These are phyloP conservation scores for Globisporangium takayamanum DNA, from an alignment of 352 stramenopile genomes.

Conservation along the genomic window DNA sequence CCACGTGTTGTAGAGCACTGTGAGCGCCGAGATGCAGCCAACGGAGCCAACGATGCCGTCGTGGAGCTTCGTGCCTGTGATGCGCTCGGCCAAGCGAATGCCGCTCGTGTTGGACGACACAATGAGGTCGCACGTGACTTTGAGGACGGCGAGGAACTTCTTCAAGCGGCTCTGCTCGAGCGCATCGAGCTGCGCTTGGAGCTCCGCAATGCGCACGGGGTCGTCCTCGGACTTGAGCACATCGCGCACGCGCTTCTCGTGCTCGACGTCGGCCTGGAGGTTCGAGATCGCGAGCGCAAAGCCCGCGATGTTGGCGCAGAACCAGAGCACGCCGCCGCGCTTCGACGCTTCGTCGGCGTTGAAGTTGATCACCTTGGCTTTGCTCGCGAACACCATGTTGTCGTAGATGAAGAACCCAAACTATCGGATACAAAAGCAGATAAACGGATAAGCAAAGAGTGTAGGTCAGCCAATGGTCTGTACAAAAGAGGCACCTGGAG, in stretches of 20 bases:
- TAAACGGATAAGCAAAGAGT: neutral
- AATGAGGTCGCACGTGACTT: conserved; percentile 80
- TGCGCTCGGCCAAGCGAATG: conserved; percentile 68
- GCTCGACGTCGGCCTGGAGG: conserved; percentile 71
- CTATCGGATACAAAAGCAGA: conserved; percentile 6
- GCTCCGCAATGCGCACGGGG: conserved; percentile 31
- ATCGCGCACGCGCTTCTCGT: conserved; percentile 71
- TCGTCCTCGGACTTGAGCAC: conserved; percentile 71
- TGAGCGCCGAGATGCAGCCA: conserved; percentile 71
- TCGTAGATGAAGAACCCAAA: conserved; percentile 84
- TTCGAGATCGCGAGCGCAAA: conserved; percentile 68
- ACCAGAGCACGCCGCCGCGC: conserved; percentile 77
- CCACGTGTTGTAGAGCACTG: conserved; percentile 85
- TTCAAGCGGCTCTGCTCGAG: conserved; percentile 61
- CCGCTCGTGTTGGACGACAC: conserved; percentile 83
- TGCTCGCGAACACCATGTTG: conserved; percentile 82
- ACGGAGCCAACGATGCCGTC: conserved; percentile 79
- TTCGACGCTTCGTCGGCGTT: conserved; percentile 56
- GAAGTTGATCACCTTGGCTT: conserved; percentile 62
- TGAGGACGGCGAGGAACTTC: conserved; percentile 78
- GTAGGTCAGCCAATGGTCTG: neutral
- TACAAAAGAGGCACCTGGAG: neutral
- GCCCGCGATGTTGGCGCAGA: conserved; percentile 74
- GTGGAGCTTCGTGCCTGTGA: conserved; percentile 75
- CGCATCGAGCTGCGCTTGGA: conserved; percentile 55